Conservation (phyloP, 768 basidiomycete genomes). For the Tulasnella sp. region DNA sequence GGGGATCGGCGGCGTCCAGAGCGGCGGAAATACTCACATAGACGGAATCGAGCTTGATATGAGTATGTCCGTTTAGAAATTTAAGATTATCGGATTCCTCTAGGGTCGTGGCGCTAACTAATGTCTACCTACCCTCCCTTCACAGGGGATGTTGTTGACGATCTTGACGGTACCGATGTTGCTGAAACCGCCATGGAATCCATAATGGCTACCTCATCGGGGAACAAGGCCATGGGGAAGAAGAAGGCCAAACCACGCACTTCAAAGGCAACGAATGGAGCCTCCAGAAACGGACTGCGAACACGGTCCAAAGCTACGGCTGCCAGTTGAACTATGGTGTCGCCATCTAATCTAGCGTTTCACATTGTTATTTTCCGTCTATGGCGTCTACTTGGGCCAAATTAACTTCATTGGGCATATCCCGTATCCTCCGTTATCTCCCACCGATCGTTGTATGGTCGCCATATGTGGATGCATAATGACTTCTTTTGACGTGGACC, state of each 20-base stretch:
- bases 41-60: background rate
- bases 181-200: background rate
- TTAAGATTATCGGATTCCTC: background rate
- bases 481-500: too few relatives aligned
- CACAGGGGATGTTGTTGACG: background rate
- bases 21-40: background rate
- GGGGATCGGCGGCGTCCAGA: background rate
- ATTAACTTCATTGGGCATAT: background rate
- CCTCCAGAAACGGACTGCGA: background rate
- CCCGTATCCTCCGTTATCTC: too few relatives aligned
- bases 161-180: background rate
- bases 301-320: background rate
- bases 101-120: background rate
- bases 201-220: background rate
- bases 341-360: background rate
- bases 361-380: background rate
- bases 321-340: background rate
- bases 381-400: background rate
- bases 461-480: too few relatives aligned
- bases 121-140: background rate
- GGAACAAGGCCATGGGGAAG: background rate
- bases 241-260: background rate
- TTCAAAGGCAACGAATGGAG: background rate
- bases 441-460: too few relatives aligned
- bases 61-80: background rate